Conservation (phyloP, 352 stramenopile species). For the Pythium oligandrum region DNA sequence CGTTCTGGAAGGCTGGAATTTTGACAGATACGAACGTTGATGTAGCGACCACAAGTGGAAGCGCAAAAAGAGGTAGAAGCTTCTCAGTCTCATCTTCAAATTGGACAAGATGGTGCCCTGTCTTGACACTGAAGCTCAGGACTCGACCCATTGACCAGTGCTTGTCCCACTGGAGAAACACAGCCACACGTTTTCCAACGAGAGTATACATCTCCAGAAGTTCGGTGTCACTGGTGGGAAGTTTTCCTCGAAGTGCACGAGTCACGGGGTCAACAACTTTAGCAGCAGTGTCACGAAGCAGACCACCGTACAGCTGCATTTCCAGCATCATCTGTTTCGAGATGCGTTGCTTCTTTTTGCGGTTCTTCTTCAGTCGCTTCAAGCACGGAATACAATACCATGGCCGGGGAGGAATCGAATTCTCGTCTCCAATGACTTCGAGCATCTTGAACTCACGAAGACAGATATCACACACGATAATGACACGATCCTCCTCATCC, state of each 20-base stretch:
- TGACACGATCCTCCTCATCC: slow-evolving; percentile 32
- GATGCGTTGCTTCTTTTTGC: slow-evolving; percentile 75
- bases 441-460: slow-evolving; percentile 69
- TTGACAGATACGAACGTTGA: slow-evolving; percentile 66
- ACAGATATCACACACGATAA: slow-evolving; percentile 77
- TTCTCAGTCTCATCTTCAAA: slow-evolving; percentile 70
- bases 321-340: slow-evolving; percentile 85
- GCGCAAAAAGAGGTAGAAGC: slow-evolving; percentile 58
- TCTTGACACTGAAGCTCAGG: slow-evolving; percentile 44
- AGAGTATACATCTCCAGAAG: slow-evolving; percentile 49
- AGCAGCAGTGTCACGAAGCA: slow-evolving; percentile 58
- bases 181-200: slow-evolving; percentile 58
- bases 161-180: slow-evolving; percentile 74
- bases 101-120: slow-evolving; percentile 52
- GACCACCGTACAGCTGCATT: slow-evolving; percentile 71
- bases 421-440: slow-evolving; percentile 41
- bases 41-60: slow-evolving; percentile 67
- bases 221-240: slow-evolving; percentile 39
- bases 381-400: slow-evolving; percentile 75
- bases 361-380: slow-evolving; percentile 61
- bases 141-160: slow-evolving; percentile 75
- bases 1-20: slow-evolving; percentile 45
- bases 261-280: slow-evolving; percentile 52
- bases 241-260: slow-evolving; percentile 37
- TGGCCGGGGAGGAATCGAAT: slow-evolving; percentile 45